These are phyloP conservation scores for Peziza echinospora DNA, from an alignment of 495 filamentous ascomycete genomes.

Conservation along the genomic window DNA sequence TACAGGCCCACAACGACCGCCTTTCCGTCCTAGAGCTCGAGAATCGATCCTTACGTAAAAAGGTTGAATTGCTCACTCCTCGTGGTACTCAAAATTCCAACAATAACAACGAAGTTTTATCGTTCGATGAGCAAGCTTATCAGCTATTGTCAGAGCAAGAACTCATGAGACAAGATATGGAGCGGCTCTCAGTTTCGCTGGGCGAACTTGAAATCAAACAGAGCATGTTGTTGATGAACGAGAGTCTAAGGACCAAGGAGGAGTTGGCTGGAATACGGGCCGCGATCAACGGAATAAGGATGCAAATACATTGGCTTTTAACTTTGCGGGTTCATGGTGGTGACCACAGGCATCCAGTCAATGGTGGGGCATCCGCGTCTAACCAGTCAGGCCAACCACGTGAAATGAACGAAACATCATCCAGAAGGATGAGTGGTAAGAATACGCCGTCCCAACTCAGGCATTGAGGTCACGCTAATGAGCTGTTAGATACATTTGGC, in stretches of 20 bases:
- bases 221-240: slow-evolving; percentile 47
- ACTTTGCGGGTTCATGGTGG: slow-evolving; percentile 29
- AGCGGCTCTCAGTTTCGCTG: slow-evolving; percentile 27
- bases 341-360: background rate
- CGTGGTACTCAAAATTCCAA: slow-evolving; percentile 1
- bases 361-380: background rate
- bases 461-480: too few relatives aligned
- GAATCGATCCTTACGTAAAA: slow-evolving; percentile 33
- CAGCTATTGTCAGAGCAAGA: slow-evolving; percentile 48
- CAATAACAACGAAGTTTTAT: slow-evolving; percentile 1
- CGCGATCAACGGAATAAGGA: slow-evolving; percentile 37
- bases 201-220: slow-evolving; percentile 40
- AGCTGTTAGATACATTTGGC: background rate
- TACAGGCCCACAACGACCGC: slow-evolving; percentile 34
- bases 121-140: slow-evolving; percentile 27
- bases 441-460: too few relatives aligned
- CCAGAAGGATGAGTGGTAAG: background rate
- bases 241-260: slow-evolving; percentile 42
- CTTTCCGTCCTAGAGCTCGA: slow-evolving; percentile 34
- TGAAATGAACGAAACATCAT: background rate
- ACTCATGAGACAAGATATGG: slow-evolving; percentile 42
- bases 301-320: slow-evolving; percentile 51
- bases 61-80: slow-evolving; percentile 28
- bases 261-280: slow-evolving; percentile 46
- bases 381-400: background rate